These are phyloP conservation scores for Sicyos baderoa DNA, from an alignment of 306 rosid genomes.

Conservation along the genomic window DNA sequence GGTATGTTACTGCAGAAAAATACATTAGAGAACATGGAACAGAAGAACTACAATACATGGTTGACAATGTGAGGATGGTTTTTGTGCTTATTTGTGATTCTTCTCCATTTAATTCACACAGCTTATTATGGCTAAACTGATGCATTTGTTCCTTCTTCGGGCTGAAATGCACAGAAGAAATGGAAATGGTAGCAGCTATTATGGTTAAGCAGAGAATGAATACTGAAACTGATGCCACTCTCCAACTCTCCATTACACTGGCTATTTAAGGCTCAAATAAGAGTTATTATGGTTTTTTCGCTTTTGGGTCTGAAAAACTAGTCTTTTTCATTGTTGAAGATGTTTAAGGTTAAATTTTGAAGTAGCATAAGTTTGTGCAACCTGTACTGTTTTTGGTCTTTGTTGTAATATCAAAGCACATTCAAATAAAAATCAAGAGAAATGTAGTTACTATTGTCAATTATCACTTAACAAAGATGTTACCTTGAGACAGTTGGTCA, in stretches of 20 bases:
- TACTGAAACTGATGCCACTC: slow-evolving; percentile 17
- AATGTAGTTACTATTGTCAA: not conserved
- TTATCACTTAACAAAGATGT: not conserved
- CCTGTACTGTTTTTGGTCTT: not conserved
- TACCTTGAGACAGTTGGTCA: not conserved
- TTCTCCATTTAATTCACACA: not conserved
- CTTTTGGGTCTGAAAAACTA: slow-evolving; percentile 5
- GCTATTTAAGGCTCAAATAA: not conserved
- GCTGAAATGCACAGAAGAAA: slow-evolving; percentile 44
- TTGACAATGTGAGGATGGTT: slow-evolving; percentile 44
- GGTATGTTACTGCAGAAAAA: slow-evolving; percentile 82
- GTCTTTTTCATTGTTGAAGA: slow-evolving; percentile 2
- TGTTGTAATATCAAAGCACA: slow-evolving; percentile 10
- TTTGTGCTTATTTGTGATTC: not conserved
- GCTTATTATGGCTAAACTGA: not conserved
- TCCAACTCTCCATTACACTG: not conserved
- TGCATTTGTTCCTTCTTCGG: slow-evolving; percentile 28
- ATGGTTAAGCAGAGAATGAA: slow-evolving; percentile 29
- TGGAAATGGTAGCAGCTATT: slow-evolving; percentile 26
- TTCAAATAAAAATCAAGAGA: not conserved
- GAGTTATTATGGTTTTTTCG: slow-evolving; percentile 1
- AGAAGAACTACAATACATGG: slow-evolving; percentile 52
- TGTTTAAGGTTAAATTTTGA: not conserved
- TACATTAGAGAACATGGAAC: slow-evolving; percentile 51
- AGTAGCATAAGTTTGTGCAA: not conserved